Base-by-base conservation (phyloP, 768 basidiomycete genomes). In the Myochromella boudieri region DNA sequence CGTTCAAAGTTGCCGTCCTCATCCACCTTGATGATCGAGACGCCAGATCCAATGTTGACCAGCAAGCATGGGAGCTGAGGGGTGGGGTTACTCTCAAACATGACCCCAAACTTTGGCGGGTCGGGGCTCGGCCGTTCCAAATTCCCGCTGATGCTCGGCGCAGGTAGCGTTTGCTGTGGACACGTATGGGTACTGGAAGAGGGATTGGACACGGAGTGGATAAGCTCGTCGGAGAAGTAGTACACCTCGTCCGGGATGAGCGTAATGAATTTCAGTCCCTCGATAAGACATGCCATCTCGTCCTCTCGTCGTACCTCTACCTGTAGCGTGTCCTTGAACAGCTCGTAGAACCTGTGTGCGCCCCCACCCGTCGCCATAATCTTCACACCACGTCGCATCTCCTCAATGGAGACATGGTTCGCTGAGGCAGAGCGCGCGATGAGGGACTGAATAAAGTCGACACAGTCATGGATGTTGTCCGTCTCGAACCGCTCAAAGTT, bases 401-500 rank as follows among this genome's bases (percentile, higher is more conserved):
- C 86, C 51, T 84, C 87, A 54, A 95, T 82, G 4, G 87, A 78
- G 22, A 98, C 95, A 15, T 82, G 79, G 60, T 99, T 97, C 7
- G 87, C 78, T 36, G 76, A 62, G 22, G 97, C 95, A 25, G 92
- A 95, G 14, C 85, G 83, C 51, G 83, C 76, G 56, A 99, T 95
- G 42, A 98, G 81, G 33, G 80, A 76, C 55, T 88, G 82, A 56
- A 99, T 85, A 71, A 95, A 99, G 40, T 75, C 71, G 55, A 98
- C 82, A 60, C 94, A 91, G 26, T 78, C 81, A 39, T 87, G 69
- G 57, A 98, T 88, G 58, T 92, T 78, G 53, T 87, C 81, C 44
- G 97, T 98, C 70, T 99, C 87, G 72, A 97, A 99, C 21, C 95
- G 85, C 65, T 91, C 92, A 60, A 98, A 99, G 68, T 97, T 99